Conservation (phyloP, 1,139 yeast species). For the Yamadazyma triangularis region DNA sequence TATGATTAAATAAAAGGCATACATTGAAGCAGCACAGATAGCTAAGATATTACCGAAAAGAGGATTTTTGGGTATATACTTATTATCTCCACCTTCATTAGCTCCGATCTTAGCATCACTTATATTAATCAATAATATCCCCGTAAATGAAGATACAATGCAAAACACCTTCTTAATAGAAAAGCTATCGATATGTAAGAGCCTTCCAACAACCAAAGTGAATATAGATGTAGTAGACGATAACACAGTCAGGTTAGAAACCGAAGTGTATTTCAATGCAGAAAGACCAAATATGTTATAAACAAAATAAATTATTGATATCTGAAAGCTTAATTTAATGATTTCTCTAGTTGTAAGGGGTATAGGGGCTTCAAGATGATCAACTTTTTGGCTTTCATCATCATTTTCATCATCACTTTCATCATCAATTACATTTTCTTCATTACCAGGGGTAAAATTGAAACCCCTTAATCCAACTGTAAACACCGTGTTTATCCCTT, state of each 20-base stretch:
- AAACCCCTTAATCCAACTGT: too few species aligned
- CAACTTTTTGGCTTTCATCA: background rate
- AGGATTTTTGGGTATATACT: conserved; percentile 35
- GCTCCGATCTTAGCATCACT: conserved; percentile 21
- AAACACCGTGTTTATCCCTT: background rate
- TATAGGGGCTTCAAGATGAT: conserved; percentile 7
- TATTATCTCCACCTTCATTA: conserved; percentile 12
- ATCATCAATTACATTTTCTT: background rate
- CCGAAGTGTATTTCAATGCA: conserved; percentile 46
- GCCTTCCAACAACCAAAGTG: conserved; percentile 41
- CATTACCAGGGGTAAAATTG: background rate
- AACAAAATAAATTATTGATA: conserved; percentile 38
- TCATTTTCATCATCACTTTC: background rate
- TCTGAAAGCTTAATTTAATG: conserved; percentile 29
- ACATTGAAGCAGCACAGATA: conserved; percentile 42
- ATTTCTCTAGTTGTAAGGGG: conserved; percentile 28
- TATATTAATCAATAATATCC: conserved; percentile 45
- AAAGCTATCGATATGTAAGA: conserved; percentile 37
- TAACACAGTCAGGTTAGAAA: conserved; percentile 49
- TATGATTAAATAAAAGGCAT: conserved; percentile 41
- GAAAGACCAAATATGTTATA: conserved; percentile 38
- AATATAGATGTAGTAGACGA: conserved; percentile 51
- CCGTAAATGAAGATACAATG: conserved; percentile 40
- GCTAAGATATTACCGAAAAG: conserved; percentile 44
- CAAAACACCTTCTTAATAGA: conserved; percentile 40